Conservation (phyloP, 768 basidiomycete genomes). For the Termitomyces sp. region DNA sequence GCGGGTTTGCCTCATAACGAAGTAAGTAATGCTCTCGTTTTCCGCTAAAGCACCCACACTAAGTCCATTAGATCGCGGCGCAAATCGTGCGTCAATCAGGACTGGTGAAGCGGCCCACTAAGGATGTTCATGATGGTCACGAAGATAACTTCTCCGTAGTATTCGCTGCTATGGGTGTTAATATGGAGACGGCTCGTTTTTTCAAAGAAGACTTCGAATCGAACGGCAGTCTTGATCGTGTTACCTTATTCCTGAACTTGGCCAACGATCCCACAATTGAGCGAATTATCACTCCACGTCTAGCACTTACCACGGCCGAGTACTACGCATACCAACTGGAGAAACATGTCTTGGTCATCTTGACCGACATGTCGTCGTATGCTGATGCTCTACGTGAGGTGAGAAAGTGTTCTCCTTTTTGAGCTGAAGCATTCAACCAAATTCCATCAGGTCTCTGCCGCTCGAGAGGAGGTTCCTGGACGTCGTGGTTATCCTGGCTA, state of each 20-base stretch:
- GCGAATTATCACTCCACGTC: slow-evolving; percentile 97
- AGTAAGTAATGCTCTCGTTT: slow-evolving; percentile 37
- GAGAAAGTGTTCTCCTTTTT: slow-evolving; percentile 17
- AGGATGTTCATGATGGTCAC: slow-evolving; percentile 97
- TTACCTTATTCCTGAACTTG: slow-evolving; percentile 96
- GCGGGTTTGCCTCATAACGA: slow-evolving; percentile 99
- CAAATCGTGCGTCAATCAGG: slow-evolving; percentile 99
- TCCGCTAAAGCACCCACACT: slow-evolving; percentile 1
- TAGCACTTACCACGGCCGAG: slow-evolving; percentile 96
- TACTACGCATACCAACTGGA: slow-evolving; percentile 99
- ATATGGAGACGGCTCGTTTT: slow-evolving; percentile 99
- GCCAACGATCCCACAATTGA: slow-evolving; percentile 99
- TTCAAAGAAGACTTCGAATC: slow-evolving; percentile 99
- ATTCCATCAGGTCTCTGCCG: slow-evolving; percentile 78
- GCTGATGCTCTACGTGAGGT: slow-evolving; percentile 95
- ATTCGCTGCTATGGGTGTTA: slow-evolving; percentile 99
- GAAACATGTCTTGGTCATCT: slow-evolving; percentile 98
- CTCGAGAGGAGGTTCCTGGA: slow-evolving; percentile 98
- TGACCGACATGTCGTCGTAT: slow-evolving; percentile 99
- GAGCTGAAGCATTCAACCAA: slow-evolving; percentile 4
- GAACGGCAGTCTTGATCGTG: slow-evolving; percentile 94
- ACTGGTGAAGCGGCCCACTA: slow-evolving; percentile 92
- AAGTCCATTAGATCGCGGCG: slow-evolving; percentile 77
- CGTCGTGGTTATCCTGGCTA: slow-evolving; percentile 98
- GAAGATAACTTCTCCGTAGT: slow-evolving; percentile 99